Base-by-base conservation (phyloP, 2,329 filamentous ascomycete genomes). In the Fusarium sp. region DNA sequence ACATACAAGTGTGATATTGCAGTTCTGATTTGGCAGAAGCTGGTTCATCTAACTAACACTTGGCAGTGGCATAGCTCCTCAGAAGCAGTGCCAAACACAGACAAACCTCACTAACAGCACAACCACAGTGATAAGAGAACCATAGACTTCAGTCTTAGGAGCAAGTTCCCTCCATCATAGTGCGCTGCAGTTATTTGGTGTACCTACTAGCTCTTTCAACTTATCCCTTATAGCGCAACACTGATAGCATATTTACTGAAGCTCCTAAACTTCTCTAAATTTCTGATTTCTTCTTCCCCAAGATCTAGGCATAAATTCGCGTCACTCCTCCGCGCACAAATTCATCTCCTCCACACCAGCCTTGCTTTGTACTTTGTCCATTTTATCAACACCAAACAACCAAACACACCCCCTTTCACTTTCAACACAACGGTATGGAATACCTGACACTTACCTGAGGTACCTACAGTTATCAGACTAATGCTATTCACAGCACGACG, bases 401-500 rank as follows among this genome's bases (percentile, higher is more conserved):
- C 42, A 39, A 45, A 22, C 14, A 35, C 33, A 59, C n/a, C 18
- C 47, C 18, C 11, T 18, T 13, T 15, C 24, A 33, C 44, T 12
- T 36, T n/a, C 14, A 36, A 61, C 36, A 48, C 39, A 51, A 67
- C 51, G 31, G 55, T 66, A 38, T 35, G 7, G 7, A 10, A 28
- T n/a, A 18, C 26, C 26, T 28, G 17, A 14, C 12, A 10, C 18
- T 28, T 51, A n/a, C 13, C 20, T 54, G 18, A 36, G 31, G 31
- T 49, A 24, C 11, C 6, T n/a, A 18, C 39, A 63, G 26, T n/a
- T 48, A 28, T 35, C 41, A 48, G 42, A 35, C 65, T 71, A 33
- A 76, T 51, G 31, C 24, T 24, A 15, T 55, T 12, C 6, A 26
- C 48, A 63, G 72, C 61, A 38, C 52, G 51, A 31, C 42, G 42